These are phyloP conservation scores for Aspergillus latus DNA, from an alignment of 2,329 filamentous ascomycete genomes.

Conservation along the genomic window DNA sequence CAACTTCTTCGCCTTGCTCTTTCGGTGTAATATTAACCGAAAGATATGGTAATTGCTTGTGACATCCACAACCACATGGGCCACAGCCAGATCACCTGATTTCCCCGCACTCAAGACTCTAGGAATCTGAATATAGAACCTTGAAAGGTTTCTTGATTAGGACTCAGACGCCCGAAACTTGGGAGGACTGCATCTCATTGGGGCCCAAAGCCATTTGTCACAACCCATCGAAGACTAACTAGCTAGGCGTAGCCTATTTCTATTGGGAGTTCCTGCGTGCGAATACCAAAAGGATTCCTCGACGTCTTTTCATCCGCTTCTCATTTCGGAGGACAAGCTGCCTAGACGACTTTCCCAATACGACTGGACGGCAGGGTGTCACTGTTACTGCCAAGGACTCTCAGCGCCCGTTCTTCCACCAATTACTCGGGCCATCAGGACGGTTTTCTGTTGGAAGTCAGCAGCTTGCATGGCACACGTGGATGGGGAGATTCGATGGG, in stretches of 20 bases:
- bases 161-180: not conserved
- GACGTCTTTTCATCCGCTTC: not conserved
- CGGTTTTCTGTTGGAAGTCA: not conserved
- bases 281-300: not conserved
- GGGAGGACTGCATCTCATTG: too few species aligned
- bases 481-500: not conserved
- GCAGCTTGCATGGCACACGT: not conserved
- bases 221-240: not conserved
- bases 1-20: not conserved
- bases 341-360: not conserved
- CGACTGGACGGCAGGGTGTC: not conserved
- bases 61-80: not conserved
- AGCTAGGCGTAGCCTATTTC: not conserved
- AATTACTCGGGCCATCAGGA: not conserved
- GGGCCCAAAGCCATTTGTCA: too few species aligned
- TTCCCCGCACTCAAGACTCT: not conserved
- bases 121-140: not conserved
- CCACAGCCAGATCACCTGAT: not conserved
- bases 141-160: not conserved
- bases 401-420: conserved; percentile 1
- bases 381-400: conserved; percentile 3
- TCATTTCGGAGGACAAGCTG: not conserved
- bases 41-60: not conserved
- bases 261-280: not conserved
- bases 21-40: not conserved